phyloP scores from a whole-genome alignment of 2,329 filamentous ascomycete genomes.

The Hymenoscyphus scutula region DNA sequence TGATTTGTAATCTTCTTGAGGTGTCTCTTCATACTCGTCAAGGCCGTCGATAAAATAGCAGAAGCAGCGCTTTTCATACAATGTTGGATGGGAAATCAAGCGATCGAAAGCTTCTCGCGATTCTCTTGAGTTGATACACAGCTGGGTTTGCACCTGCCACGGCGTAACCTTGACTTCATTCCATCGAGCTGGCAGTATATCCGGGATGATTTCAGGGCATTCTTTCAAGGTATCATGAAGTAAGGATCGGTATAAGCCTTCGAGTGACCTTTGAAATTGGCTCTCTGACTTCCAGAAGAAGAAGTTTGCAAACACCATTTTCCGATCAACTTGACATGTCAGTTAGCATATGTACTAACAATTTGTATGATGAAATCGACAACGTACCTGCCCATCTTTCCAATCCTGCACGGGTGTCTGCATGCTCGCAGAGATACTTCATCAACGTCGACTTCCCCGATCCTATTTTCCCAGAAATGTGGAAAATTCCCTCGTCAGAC shows the following conservation, averaged over 20 bases:
- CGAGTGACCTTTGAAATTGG: background rate
- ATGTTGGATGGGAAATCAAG: background rate
- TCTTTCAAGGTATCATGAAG: background rate
- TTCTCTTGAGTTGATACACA: background rate
- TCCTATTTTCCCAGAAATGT: background rate
- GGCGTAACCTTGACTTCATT: background rate
- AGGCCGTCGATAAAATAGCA: background rate
- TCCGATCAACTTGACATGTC: background rate
- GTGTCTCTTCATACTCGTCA: background rate
- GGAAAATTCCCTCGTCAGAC: background rate
- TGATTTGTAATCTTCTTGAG: background rate
- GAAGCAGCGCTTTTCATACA: background rate
- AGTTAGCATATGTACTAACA: background rate
- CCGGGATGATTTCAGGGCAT: background rate
- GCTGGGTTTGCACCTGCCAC: background rate
- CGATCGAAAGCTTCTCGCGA: background rate
- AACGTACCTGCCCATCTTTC: background rate
- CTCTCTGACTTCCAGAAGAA: slow-evolving; percentile 1
- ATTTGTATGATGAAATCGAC: background rate
- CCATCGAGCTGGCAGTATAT: background rate
- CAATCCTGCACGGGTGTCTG: too few species aligned
- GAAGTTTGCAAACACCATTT: background rate
- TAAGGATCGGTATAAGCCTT: background rate
- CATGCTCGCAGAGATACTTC: background rate
- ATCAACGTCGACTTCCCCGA: background rate